A percentile compares a stretch with the other conserved stretches of the same genome.
Conservation (phyloP, 805 yeast species). For the Candida ficus region DNA sequence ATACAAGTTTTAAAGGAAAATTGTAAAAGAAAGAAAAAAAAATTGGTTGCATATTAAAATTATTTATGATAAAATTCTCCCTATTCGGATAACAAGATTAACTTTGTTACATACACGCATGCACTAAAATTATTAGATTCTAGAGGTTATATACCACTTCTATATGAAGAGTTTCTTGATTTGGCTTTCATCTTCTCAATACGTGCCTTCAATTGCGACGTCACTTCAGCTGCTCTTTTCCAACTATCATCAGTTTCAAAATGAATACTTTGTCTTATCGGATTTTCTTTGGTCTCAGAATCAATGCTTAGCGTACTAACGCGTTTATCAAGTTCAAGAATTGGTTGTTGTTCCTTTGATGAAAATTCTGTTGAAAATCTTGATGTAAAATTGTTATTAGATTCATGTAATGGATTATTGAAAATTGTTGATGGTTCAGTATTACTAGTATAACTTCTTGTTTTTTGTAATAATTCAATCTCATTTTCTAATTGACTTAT, state of each 20-base stretch:
- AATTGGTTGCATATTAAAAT: background rate
- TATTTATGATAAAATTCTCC: background rate
- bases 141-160: background rate
- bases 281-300: slow-evolving; percentile 21
- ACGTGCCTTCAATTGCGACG: slow-evolving; percentile 77
- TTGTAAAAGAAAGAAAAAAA: background rate
- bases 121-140: background rate
- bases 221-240: slow-evolving; percentile 87
- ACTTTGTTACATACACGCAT: background rate
- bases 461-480: slow-evolving; percentile 30
- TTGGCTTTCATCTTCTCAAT: slow-evolving; percentile 86
- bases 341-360: slow-evolving; percentile 7
- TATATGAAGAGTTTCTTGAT: slow-evolving; percentile 23
- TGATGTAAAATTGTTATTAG: slow-evolving; percentile 5
- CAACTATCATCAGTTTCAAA: slow-evolving; percentile 57
- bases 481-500: slow-evolving; percentile 50
- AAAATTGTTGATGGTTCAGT: background rate
- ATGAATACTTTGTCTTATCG: slow-evolving; percentile 9
- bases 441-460: background rate
- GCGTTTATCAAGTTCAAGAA: slow-evolving; percentile 19
- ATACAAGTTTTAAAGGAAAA: background rate
- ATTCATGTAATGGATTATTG: slow-evolving; percentile 16
- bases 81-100: slow-evolving; percentile 1
- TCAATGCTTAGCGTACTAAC: slow-evolving; percentile 27
- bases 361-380: slow-evolving; percentile 3